Evolutionary conservation across 495 filamentous ascomycete species (phyloP), one percentile per base, ranked within the genome.

Genomic region (Penicillium ucsense): DNA sequence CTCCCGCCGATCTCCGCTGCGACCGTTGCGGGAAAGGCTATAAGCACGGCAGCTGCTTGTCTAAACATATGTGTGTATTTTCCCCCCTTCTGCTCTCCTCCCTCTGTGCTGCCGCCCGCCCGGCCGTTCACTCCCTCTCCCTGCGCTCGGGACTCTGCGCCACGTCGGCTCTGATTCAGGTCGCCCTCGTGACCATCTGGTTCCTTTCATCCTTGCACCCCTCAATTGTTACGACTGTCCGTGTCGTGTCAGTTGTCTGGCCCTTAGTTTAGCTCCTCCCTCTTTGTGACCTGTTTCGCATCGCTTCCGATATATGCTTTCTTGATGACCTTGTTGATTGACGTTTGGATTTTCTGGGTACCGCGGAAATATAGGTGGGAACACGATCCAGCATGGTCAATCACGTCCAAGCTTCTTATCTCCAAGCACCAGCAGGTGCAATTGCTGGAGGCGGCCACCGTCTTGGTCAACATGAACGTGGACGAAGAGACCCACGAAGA

Each of bases 1-100:
- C 72, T 65, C 85, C 82, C 57, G 80, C 81, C 56, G 91, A 96
- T 64, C 78, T 98, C 61, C 86, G 87, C 70, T 98, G 92, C 73
- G 90, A 96, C 62, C 92, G 87, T 70, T 98, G 92, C 77, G 92
- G 92, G 68, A 98, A 98, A 78, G 89, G 88, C 72, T 98, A 98
- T 82, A 98, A 98, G 84, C 92, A 98, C 81, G 91, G 91, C 82
- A 97, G 94, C 77, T 98, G 92, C 84, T 83, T 98, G 76, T 92
- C 88, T 66, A 98, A 98, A 81, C 92, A 98, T 84, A 88, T 96
- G 92, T 98, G 84, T 82, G 92, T 96, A 81, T 78, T 52, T 62
- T 63, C 59, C 65, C 65, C 53, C 64, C 62, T 57, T 20, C 20
- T 20, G 20, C 20, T 20, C 20, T 20, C 20, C 20, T 20, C 20